Evolutionary conservation across 805 yeast genomes (phyloP).

Genomic region (Sugiyamaella marilandica): DNA sequence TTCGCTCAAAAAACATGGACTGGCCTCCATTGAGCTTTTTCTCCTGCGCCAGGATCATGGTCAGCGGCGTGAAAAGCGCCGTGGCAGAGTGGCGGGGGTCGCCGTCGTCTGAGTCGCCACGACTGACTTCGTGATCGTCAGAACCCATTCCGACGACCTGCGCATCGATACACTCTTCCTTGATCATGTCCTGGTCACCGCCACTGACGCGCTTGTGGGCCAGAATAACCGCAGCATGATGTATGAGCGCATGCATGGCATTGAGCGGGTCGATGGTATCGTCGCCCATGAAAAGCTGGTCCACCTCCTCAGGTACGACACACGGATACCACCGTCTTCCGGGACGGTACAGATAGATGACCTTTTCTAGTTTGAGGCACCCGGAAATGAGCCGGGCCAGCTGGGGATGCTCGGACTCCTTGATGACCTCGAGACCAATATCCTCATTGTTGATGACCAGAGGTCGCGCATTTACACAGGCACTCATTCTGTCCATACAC

Average conservation of each 20-base stretch:
- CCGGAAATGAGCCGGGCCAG: constrained; percentile 33
- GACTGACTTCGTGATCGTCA: background rate
- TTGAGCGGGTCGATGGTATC: constrained; percentile 25
- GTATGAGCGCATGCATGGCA: constrained; percentile 28
- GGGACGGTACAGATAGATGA: constrained; percentile 38
- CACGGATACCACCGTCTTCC: background rate
- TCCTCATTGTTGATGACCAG: constrained; percentile 38
- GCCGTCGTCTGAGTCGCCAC: background rate
- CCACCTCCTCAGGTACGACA: constrained; percentile 26
- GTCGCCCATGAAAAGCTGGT: constrained; percentile 25
- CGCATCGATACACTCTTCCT: constrained; percentile 15
- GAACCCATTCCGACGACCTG: constrained; percentile 12
- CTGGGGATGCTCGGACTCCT: constrained; percentile 25
- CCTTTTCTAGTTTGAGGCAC: constrained; percentile 34
- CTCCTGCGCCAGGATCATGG: constrained; percentile 22
- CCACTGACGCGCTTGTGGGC: constrained; percentile 31
- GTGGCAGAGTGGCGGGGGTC: background rate
- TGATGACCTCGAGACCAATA: constrained; percentile 34
- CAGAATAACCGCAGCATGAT: constrained; percentile 29
- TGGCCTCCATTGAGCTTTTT: constrained; percentile 3
- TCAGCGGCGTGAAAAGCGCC: constrained; percentile 16
- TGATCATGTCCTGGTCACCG: constrained; percentile 8
- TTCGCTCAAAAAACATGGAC: background rate
- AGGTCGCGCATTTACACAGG: constrained; percentile 39
- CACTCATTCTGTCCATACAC: constrained; percentile 38